Conservation (phyloP, 352 stramenopile genomes). For the Salisapilia sapeloensis region DNA sequence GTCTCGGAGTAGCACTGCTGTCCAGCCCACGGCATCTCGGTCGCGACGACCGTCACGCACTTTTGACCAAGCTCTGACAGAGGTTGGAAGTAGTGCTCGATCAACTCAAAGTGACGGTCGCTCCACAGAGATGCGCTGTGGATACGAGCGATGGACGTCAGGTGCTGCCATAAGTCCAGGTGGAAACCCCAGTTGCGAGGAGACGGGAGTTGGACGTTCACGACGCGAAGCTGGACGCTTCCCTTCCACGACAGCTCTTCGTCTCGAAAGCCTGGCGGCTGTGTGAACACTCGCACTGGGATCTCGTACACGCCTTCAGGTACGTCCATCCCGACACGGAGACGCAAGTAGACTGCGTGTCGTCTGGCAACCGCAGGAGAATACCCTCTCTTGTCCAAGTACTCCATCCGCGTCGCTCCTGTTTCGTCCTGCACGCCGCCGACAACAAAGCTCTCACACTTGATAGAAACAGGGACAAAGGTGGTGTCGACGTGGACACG, state of each 20-base stretch:
- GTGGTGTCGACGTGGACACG: slow-evolving; percentile 29
- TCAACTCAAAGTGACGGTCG: slow-evolving; percentile 42
- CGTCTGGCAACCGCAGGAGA: slow-evolving; percentile 11
- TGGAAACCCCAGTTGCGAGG: slow-evolving; percentile 39
- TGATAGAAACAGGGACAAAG: slow-evolving; percentile 28
- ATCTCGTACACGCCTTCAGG: slow-evolving; percentile 39
- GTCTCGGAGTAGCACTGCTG: slow-evolving; percentile 65
- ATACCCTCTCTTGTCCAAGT: slow-evolving; percentile 15
- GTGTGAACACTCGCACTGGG: slow-evolving; percentile 44
- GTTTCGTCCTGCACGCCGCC: slow-evolving; percentile 46
- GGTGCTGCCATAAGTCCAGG: slow-evolving; percentile 66
- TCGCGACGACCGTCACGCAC: slow-evolving; percentile 47
- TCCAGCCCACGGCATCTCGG: slow-evolving; percentile 59
- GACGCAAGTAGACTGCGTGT: slow-evolving; percentile 38
- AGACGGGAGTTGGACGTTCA: slow-evolving; percentile 22
- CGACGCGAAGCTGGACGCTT: slow-evolving; percentile 27
- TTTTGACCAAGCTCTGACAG: slow-evolving; percentile 54
- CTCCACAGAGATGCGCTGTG: slow-evolving; percentile 42
- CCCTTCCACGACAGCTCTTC: slow-evolving; percentile 52
- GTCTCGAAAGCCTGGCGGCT: slow-evolving; percentile 37
- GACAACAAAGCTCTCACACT: slow-evolving; percentile 32
- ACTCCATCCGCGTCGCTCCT: slow-evolving; percentile 37
- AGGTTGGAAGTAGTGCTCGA: slow-evolving; percentile 39
- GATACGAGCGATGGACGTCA: slow-evolving; percentile 30
- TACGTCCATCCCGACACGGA: slow-evolving; percentile 16